Evolutionary conservation across 2,329 filamentous ascomycete genomes (phyloP).

Genomic region (Didymella segeticola): DNA sequence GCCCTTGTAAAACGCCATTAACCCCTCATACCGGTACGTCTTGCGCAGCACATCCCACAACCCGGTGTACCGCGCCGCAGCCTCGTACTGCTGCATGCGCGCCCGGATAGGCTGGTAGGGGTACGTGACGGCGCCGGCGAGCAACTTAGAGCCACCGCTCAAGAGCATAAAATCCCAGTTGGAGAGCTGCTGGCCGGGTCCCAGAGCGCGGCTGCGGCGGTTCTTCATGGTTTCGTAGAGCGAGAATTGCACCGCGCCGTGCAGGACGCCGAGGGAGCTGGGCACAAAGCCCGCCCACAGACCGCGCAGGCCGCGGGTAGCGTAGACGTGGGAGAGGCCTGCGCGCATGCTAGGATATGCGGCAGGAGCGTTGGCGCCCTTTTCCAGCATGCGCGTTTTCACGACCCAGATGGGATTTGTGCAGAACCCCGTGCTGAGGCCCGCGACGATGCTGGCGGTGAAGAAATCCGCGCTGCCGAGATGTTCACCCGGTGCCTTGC

Average conservation of each 20-base stretch:
- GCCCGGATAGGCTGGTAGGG: slow-evolving; percentile 93
- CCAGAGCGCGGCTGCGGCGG: slow-evolving; percentile 58
- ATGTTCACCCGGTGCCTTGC: slow-evolving; percentile 48
- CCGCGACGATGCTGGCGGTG: slow-evolving; percentile 70
- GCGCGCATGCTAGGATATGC: slow-evolving; percentile 81
- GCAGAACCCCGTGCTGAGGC: slow-evolving; percentile 76
- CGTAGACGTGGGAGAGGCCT: slow-evolving; percentile 71
- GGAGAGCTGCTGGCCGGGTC: slow-evolving; percentile 57
- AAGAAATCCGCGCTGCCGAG: slow-evolving; percentile 79
- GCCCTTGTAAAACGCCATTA: slow-evolving; percentile 88
- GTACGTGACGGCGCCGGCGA: slow-evolving; percentile 89
- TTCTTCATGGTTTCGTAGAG: slow-evolving; percentile 82
- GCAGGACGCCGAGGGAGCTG: slow-evolving; percentile 83
- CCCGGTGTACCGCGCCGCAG: slow-evolving; percentile 74
- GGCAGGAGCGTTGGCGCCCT: slow-evolving; percentile 73
- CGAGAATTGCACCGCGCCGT: slow-evolving; percentile 94
- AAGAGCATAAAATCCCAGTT: slow-evolving; percentile 82
- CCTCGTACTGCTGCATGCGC: slow-evolving; percentile 87
- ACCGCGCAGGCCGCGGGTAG: slow-evolving; percentile 74
- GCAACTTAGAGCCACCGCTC: slow-evolving; percentile 81
- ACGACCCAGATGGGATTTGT: slow-evolving; percentile 99
- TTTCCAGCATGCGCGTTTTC: slow-evolving; percentile 95
- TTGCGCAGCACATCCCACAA: slow-evolving; percentile 74
- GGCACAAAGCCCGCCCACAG: slow-evolving; percentile 90
- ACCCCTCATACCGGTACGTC: slow-evolving; percentile 80